Base-by-base conservation (phyloP, 1,139 yeast genomes). In the Suzukiozyma palmioleophila region DNA sequence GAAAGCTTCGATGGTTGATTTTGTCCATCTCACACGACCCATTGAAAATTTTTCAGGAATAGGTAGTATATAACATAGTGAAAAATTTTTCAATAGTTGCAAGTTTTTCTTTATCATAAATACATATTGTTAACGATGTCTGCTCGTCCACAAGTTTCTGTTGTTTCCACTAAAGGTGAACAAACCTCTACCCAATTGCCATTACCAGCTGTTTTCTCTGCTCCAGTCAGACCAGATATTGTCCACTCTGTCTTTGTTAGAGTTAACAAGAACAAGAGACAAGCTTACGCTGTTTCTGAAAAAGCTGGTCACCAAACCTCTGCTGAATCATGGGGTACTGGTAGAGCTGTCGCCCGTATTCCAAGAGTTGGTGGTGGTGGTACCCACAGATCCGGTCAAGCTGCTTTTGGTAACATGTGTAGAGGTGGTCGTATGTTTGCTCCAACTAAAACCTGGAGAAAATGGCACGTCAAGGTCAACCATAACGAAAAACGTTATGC, bases 361-460 rank as follows among this genome's bases (percentile, higher is more conserved):
- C 98, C 98, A 81, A 90, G 98, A 84, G 97, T 92, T 71, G 96
- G 96, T 77, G 98, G 98, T 81, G 90, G 96, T 73, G 98, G 98
- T 86, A 92, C 98, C 73, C 97, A 89, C 95, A 92, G 98, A 80
- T 83, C 97, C 58, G 98, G 98, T 75, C 98, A 92, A 79, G 98
- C 90, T 75, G 98, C 98, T 71, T 92, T 92, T 82, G 98, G 98
- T 84, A 92, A 92, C 94, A 92, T 92, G 98, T 92, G 98, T 84
- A 92, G 98, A 80, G 97, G 97, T 75, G 98, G 98, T 81, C 96
- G 98, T 80, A 92, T 92, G 97, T 92, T 92, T 69, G 97, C 98
- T 75, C 98, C 98, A 75, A 92, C 98, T 77, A 92, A 94, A 84
- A 89, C 96, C 75, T 92, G 98, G 98, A 89, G 98, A 86, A 89